Conservation (phyloP, 148 eudicot genomes). For the Rhododendron simsii region DNA sequence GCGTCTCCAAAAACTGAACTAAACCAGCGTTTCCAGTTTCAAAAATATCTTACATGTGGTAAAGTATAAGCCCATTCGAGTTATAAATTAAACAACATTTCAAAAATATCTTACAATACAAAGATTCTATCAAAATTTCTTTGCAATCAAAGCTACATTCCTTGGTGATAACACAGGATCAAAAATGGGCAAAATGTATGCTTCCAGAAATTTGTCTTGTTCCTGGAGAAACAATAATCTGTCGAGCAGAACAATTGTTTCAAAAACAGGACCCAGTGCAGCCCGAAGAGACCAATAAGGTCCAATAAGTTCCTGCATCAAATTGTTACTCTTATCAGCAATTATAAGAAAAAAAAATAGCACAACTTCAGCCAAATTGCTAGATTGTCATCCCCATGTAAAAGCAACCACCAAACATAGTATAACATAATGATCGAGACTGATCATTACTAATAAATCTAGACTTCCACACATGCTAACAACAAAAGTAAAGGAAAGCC, state of each 20-base stretch:
- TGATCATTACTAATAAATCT: neutral
- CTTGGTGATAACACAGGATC: conserved; percentile 85
- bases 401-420: neutral
- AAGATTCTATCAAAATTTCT: conserved; percentile 29
- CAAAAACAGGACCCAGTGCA: conserved; percentile 81
- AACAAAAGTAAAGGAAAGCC: neutral
- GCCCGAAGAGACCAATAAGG: conserved; percentile 94
- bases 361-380: neutral
- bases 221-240: conserved; percentile 87
- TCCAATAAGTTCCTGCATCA: conserved; percentile 75
- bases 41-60: neutral
- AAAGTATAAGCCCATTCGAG: neutral
- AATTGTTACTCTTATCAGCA: conserved; percentile 3
- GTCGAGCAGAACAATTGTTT: conserved; percentile 79
- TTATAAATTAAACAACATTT: neutral
- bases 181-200: conserved; percentile 60
- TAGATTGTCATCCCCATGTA: neutral
- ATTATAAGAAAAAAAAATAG: neutral
- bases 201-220: conserved; percentile 45
- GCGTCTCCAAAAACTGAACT: neutral
- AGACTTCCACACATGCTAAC: neutral
- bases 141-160: conserved; percentile 76
- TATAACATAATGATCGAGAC: neutral
- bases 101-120: neutral
- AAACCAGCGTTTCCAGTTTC: neutral